Evolutionary conservation across 2,329 filamentous ascomycete genomes (phyloP), one percentile per base, ranked within the genome.

Genomic region (Onygena corvina): DNA sequence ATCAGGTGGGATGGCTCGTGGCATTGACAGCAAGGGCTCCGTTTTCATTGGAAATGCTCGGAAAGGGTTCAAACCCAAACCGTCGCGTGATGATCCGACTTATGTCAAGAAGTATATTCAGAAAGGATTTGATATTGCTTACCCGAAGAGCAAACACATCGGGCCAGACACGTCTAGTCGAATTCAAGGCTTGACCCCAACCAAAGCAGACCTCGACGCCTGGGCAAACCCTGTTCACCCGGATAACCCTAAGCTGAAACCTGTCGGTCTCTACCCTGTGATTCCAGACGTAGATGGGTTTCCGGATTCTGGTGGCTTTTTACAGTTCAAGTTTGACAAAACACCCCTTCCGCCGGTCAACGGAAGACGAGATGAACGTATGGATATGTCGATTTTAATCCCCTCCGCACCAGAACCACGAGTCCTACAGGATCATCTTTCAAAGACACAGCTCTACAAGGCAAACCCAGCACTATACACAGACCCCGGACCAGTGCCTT

Each of bases 61-160:
- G 55, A 36, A 61, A 60, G 18, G 49, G 20, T 57, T 63, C 40
- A 68, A 62, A 51, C 54, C 54, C 9, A 69, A 67, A 53, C 56
- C 57, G 31, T 67, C 59, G 6, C 67, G 66, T 53, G 77, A 82
- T 53, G 76, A 81, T 57, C 78, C 77, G 0, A 68, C 73, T 50
- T 75, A 80, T 57, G 75, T 82, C 58, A 72, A 79, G 56, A 72
- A 77, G 54, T 73, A 76, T 54, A 74, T 81, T 46, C 64, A 76
- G 52, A 82, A 81, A 59, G 77, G 77, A 50, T 83, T 82, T 61
- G 76, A 82, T 60, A 69, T 81, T 49, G 79, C 79, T 9, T 79
- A 82, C 58, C 79, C 79, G 1, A 62, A 72, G 47, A 79, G 79
- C 59, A 75, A 74, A 48, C 76, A 79, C 63, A 71, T 62, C 31